Base-by-base conservation (phyloP, 352 stramenopile species). In the Globisporangium cylindrosporum region DNA sequence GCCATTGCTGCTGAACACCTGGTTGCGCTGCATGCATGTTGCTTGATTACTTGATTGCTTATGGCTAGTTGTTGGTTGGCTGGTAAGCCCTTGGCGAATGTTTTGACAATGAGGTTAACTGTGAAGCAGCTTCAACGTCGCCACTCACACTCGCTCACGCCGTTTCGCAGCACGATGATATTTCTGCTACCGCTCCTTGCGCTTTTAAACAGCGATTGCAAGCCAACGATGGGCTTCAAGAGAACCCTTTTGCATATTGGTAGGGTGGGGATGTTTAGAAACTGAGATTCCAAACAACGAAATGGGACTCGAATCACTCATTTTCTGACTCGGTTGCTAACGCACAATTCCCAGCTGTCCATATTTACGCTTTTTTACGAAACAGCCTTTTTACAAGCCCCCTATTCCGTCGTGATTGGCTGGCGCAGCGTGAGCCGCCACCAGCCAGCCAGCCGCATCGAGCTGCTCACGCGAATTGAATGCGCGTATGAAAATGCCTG, bases 341-440 rank as follows among this genome's bases (percentile, higher is more conserved):
- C 32, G 14, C 8, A 20, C 12, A 1, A 34, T 27, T 18, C 5
- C 9, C 15, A 60, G 8, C 1, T 3, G 29, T 32, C 29, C 29
- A 32, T 60, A 64, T 34, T 66, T 53, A 36, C 20, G 7, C 27
- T 32, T 57, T 57, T 57, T 57, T 57, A 57, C 51, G 22, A 51
- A 51, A 5, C 6, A 1, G 43, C 43, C 2, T 56, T 70, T 70
- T 66, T 60, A 66, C 55, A 27, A 69, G 41, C 15, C 25, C 24
- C 25, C 34, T n/a, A 34, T 24, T 27, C 5, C 46, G 55, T 38
- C 34, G 7, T 27, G 34, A 67, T 71, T 67, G 66, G 62, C 59
- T 71, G 66, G 60, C 34, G 15, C 14, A 51, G 58, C 25, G 51
- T 27, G n/a, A 65, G 25, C 22, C 18, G 43, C 12, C 20, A 14